Percentiles rank a stretch among this genome's conserved stretches.
Evolutionary conservation across 2,329 filamentous ascomycete species (phyloP).

Genomic region (Sclerotiophoma versabilis): DNA sequence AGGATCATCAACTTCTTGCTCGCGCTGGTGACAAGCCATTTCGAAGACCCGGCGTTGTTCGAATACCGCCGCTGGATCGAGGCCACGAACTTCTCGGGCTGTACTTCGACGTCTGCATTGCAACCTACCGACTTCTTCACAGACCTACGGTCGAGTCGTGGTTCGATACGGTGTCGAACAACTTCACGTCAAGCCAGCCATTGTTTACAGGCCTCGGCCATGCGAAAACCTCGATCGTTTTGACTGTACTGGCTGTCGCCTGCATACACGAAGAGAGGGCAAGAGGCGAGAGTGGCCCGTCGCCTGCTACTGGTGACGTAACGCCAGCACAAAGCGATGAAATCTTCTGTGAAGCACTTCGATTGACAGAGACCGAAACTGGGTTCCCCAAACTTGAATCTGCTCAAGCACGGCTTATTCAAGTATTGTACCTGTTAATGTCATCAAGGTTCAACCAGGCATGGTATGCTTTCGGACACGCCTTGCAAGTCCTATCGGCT

Average conservation of each 20-base stretch:
- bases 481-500: conserved; percentile 59
- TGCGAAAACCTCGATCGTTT: conserved; percentile 52
- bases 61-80: conserved; percentile 21
- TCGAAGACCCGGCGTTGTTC: conserved; percentile 42
- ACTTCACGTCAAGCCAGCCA: conserved; percentile 27
- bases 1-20: conserved; percentile 55
- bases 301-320: conserved; percentile 33
- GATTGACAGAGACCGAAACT: conserved; percentile 55
- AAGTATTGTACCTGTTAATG: conserved; percentile 64
- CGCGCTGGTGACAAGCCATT: conserved; percentile 62
- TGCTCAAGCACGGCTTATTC: conserved; percentile 63
- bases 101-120: conserved; percentile 66
- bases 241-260: conserved; percentile 54
- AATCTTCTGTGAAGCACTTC: conserved; percentile 50
- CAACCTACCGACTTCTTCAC: conserved; percentile 65
- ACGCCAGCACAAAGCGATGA: conserved; percentile 46
- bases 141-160: conserved; percentile 60
- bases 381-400: conserved; percentile 62
- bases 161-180: conserved; percentile 36
- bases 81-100: conserved; percentile 52
- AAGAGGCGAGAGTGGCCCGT: conserved; percentile 27
- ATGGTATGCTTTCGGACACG: conserved; percentile 66
- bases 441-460: conserved; percentile 66
- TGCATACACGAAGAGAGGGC: conserved; percentile 56
- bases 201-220: conserved; percentile 52